phyloP scores from a whole-genome alignment of 2,329 filamentous ascomycete species.

The Cercospora zeina region DNA sequence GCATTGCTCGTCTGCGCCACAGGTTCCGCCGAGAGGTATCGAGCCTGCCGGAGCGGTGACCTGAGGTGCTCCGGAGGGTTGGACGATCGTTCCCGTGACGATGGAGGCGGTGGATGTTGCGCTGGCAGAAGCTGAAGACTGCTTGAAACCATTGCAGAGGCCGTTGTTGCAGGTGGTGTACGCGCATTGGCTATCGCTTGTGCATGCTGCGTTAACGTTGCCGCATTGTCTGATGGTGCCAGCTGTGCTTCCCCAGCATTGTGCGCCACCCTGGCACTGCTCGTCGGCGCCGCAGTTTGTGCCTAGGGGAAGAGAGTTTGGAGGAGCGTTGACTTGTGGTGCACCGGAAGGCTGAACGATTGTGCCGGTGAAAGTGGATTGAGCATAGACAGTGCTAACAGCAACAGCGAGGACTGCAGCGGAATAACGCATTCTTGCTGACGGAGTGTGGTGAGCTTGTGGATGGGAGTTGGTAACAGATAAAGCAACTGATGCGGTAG shows the following conservation, averaged over 20 bases:
- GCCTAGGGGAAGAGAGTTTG: constrained; percentile 30
- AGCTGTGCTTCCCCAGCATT: constrained; percentile 29
- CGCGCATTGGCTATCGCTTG: constrained; percentile 20
- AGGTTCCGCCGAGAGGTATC: constrained; percentile 29
- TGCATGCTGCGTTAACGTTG: constrained; percentile 34
- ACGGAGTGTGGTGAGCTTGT: neutral
- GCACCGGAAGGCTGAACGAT: constrained; percentile 22
- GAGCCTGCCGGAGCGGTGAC: constrained; percentile 29
- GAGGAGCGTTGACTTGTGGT: constrained; percentile 25
- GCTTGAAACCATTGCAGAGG: constrained; percentile 20
- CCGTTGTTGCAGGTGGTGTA: constrained; percentile 25
- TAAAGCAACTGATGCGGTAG: neutral
- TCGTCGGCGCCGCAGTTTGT: constrained; percentile 24
- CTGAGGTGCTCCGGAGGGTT: constrained; percentile 21
- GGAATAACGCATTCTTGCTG: constrained; percentile 24
- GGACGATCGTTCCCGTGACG: constrained; percentile 23
- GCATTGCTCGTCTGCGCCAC: constrained; percentile 28
- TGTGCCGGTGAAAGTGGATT: constrained; percentile 19
- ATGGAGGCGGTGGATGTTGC: constrained; percentile 12
- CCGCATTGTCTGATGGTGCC: constrained; percentile 28
- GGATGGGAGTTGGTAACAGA: neutral
- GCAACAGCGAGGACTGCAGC: constrained; percentile 21
- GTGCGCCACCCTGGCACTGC: constrained; percentile 28
- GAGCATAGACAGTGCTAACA: constrained; percentile 16
- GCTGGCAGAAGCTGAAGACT: constrained; percentile 10